phyloP scores from a whole-genome alignment of 2,329 filamentous ascomycete genomes.

The Monosporascus cannonballus region DNA sequence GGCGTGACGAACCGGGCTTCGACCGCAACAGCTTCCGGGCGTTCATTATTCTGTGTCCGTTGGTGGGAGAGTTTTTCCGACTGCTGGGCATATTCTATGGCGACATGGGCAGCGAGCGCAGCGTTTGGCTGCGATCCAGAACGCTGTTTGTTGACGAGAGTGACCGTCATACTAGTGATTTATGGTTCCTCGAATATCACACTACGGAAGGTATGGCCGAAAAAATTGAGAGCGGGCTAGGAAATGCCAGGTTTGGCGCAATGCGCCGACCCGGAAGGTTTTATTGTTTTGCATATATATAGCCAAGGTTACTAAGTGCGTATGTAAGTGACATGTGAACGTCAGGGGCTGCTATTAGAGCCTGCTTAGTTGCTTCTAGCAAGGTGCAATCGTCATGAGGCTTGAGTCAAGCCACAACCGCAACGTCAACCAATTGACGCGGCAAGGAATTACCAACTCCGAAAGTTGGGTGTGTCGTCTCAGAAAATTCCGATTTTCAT shows the following conservation, averaged over 20 bases:
- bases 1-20: slow-evolving; percentile 62
- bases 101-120: slow-evolving; percentile 30
- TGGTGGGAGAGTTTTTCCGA: slow-evolving; percentile 49
- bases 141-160: slow-evolving; percentile 7
- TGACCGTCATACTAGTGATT: slow-evolving; percentile 12
- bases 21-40: slow-evolving; percentile 44
- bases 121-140: slow-evolving; percentile 13
- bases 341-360: too few species aligned
- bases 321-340: too few species aligned
- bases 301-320: too few species aligned
- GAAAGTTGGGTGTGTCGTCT: neutral
- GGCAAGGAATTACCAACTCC: neutral
- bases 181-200: slow-evolving; percentile 3
- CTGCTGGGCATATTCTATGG: slow-evolving; percentile 55
- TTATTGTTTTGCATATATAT: too few species aligned
- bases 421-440: neutral
- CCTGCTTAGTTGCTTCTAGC: too few species aligned
- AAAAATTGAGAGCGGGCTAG: too few species aligned
- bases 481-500: neutral
- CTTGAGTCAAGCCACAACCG: neutral
- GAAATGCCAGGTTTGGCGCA: too few species aligned
- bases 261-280: too few species aligned
- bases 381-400: too few species aligned
- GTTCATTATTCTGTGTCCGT: slow-evolving; percentile 20
- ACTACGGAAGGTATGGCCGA: neutral